Percentiles rank a stretch among this genome's conserved stretches.
phyloP scores from a whole-genome alignment of 2,329 filamentous ascomycete genomes.

The Trichoderma gracile region DNA sequence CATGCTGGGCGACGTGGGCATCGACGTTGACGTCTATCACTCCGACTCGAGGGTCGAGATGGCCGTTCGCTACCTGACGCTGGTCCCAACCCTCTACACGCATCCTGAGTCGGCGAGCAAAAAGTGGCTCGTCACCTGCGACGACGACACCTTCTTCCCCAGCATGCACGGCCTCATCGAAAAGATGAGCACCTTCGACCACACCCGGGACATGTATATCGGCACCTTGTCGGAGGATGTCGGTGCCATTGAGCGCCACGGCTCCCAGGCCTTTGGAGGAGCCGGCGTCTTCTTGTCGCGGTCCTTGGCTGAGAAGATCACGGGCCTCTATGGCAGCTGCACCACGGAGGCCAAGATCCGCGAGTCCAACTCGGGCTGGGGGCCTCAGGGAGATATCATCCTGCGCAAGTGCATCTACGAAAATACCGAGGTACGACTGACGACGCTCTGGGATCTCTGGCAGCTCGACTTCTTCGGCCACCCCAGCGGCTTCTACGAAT shows the following conservation, averaged over 20 bases:
- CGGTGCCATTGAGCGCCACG: constrained; percentile 59
- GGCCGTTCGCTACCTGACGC: constrained; percentile 59
- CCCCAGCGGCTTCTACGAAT: constrained; percentile 65
- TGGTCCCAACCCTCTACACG: constrained; percentile 56
- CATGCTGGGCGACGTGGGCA: constrained; percentile 50
- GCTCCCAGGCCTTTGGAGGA: constrained; percentile 64
- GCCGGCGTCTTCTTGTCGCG: constrained; percentile 63
- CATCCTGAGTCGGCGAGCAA: constrained; percentile 50
- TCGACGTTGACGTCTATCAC: constrained; percentile 59
- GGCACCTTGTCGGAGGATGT: constrained; percentile 64
- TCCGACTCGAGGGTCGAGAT: constrained; percentile 56
- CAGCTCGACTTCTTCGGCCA: constrained; percentile 63
- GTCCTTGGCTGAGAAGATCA: constrained; percentile 49
- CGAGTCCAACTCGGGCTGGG: constrained; percentile 60
- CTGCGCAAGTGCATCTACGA: constrained; percentile 65
- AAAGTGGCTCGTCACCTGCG: constrained; percentile 63
- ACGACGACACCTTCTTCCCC: constrained; percentile 67
- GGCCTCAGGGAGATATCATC: constrained; percentile 61
- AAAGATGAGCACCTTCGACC: constrained; percentile 54
- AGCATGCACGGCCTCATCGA: constrained; percentile 57
- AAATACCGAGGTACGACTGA: constrained; percentile 60
- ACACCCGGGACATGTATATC: constrained; percentile 56
- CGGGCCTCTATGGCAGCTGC: constrained; percentile 48
- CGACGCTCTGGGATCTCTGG: constrained; percentile 58
- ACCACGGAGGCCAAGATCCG: constrained; percentile 52